Base-by-base conservation (phyloP, 2,329 filamentous ascomycete genomes). In the Nannizzia gypsea region DNA sequence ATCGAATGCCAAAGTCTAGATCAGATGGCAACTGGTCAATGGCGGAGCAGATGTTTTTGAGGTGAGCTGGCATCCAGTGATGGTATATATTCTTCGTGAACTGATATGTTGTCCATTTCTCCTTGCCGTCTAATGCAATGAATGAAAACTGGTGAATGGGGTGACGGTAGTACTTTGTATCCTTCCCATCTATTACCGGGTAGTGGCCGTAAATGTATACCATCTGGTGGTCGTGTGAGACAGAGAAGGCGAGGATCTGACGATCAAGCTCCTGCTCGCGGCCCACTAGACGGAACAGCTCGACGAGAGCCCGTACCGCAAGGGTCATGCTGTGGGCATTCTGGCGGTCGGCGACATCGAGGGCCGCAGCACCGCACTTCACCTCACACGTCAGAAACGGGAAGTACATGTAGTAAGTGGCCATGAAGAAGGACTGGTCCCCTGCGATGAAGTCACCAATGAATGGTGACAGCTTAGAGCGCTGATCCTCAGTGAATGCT, bases 261-360 rank as follows among this genome's bases (percentile, higher is more conserved):
- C 40, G 13, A 15, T 44, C 3, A 4, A 44, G 8, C 40, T 44
- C 13, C 13, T 44, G 8, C 5, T 13, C 5, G n/a, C 11, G 4
- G 4, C 40, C 13, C 8, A 3, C 40, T n/a, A 15, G 8, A 4
- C 13, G 40, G 13, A 15, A 6, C 13, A 44, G n/a, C 8, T 15
- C 70, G 15, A 71, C 64, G 56, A 75, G 62, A 31, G 59, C 75
- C 57, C 73, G 69, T 44, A 72, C 69, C 0, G 75, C 76, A 24
- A 70, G 31, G n/a, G 64, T 65, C 62, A 66, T 66, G 55, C 65
- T 68, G 57, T 70, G 66, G 22, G 66, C 65, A 61, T 69, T 70
- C 60, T 69, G 69, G 61, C 66, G 63, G 60, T 70, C 68, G 28
- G 63, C 67, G 9, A 69, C 60, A 54, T 68, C 66, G 40, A 70